Conservation (phyloP, 2,329 filamentous ascomycete species). For the Ceratocystis diversiconidia region DNA sequence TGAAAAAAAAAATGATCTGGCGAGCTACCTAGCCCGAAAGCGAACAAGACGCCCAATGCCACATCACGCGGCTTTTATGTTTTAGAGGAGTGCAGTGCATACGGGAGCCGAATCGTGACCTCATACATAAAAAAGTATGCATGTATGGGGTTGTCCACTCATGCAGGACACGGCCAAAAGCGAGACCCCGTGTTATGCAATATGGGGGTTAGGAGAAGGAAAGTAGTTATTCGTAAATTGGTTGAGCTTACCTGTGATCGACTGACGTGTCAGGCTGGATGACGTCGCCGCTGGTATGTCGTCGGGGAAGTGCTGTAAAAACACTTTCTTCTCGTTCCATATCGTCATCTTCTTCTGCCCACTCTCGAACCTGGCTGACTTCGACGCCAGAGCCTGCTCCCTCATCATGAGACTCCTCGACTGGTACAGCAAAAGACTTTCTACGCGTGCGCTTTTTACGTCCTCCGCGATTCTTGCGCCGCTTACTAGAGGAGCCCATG, state of each 20-base stretch:
- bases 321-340: conserved; percentile 16
- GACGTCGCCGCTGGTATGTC: conserved; percentile 4
- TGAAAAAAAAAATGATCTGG: neutral
- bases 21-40: neutral
- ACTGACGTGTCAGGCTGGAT: conserved; percentile 1
- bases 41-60: neutral
- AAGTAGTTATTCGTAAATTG: neutral
- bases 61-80: neutral
- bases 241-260: neutral
- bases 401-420: conserved; percentile 36
- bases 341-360: conserved; percentile 13
- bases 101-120: neutral
- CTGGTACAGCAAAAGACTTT: conserved; percentile 61
- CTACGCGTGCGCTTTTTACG: conserved; percentile 64
- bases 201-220: too few relatives aligned
- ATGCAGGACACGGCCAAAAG: neutral
- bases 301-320: conserved; percentile 17
- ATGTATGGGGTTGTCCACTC: neutral
- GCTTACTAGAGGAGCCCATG: conserved; percentile 37
- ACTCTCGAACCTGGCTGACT: conserved; percentile 10
- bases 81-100: neutral
- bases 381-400: conserved; percentile 22
- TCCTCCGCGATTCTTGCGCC: conserved; percentile 51
- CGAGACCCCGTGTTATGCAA: too few relatives aligned
- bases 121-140: neutral